Base-by-base conservation (phyloP, 805 yeast species). In the Cyberlindnera maritima region DNA sequence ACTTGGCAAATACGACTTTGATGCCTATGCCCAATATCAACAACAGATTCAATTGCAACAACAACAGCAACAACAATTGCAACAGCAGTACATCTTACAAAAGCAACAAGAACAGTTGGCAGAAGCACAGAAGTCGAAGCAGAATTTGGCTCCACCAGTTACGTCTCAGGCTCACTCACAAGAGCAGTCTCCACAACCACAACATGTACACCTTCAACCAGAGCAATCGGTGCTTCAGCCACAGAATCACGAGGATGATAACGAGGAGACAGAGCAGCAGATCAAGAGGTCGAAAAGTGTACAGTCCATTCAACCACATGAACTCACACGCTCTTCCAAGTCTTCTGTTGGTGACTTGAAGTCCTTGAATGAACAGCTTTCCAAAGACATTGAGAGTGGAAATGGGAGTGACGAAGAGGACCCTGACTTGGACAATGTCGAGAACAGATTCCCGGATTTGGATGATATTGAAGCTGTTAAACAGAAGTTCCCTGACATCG, bases 1-100 rank as follows among this genome's bases (percentile, higher is more conserved):
- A 4, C 49, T 57, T 38, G 88, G 85, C n/a, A 71, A 76, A 2
- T 80, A 78, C 57, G 70, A 79, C 55, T 80, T 79, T 61, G 77
- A 74, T 13, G 79, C 76, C n/a, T 76, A 79, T 50, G 72, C 75
- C 31, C 70, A 68, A 39, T 79, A 75, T 54, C 85, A 79, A 51
- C 61, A 60, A 17, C 60, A 57, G 56, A 56, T 44, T 61, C 54
- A 66, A 42, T 43, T 65, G 20, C 75, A 74, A 47, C 64, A 67
- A 34, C 76, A 72, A 46, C 71, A 70, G 47, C 76, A 69, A 46
- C 57, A 62, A 41, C 68, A 59, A 29, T 43, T 52, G 36, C 48
- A 56, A 25, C 55, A 52, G 29, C 51, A 51, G 25, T 52, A 48
- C 29, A 4, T 52, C 19, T 49, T 56, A 3, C 56, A 57, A 36